Percentiles rank a stretch among this genome's conserved stretches.
Conservation (phyloP, 179 eudicot genomes). For the Corrigiola litoralis region DNA sequence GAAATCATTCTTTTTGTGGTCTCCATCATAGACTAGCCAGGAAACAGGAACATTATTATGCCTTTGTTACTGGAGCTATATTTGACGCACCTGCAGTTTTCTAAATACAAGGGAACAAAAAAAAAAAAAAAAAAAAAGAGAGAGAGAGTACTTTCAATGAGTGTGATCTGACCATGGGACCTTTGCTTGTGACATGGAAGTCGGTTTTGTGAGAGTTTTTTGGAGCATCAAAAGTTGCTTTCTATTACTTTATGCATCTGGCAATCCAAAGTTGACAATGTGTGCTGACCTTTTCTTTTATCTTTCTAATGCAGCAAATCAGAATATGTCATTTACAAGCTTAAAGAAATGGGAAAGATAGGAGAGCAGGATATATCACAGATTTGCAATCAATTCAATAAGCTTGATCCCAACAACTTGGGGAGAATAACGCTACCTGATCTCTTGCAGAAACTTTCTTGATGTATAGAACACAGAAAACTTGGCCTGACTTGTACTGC, state of each 20-base stretch:
- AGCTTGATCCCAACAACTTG: conserved; percentile 45
- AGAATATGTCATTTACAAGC: conserved; percentile 53
- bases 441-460: conserved; percentile 30
- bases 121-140: too few relatives aligned
- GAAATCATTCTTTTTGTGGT: too few relatives aligned
- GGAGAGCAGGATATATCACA: conserved; percentile 44
- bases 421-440: conserved; percentile 54
- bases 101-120: too few relatives aligned
- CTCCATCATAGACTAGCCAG: too few relatives aligned
- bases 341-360: conserved; percentile 66
- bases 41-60: too few relatives aligned
- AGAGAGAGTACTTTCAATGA: background rate
- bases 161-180: background rate
- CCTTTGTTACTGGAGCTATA: too few relatives aligned
- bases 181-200: background rate
- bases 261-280: background rate
- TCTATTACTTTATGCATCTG: background rate
- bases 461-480: background rate
- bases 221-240: background rate
- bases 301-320: conserved; percentile 42
- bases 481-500: background rate
- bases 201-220: background rate
- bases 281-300: background rate
- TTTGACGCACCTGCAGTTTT: too few relatives aligned
- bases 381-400: conserved; percentile 52